Evolutionary conservation across 306 rosid species (phyloP), one percentile per base, ranked within the genome.

Genomic region (Quercus cerris): DNA sequence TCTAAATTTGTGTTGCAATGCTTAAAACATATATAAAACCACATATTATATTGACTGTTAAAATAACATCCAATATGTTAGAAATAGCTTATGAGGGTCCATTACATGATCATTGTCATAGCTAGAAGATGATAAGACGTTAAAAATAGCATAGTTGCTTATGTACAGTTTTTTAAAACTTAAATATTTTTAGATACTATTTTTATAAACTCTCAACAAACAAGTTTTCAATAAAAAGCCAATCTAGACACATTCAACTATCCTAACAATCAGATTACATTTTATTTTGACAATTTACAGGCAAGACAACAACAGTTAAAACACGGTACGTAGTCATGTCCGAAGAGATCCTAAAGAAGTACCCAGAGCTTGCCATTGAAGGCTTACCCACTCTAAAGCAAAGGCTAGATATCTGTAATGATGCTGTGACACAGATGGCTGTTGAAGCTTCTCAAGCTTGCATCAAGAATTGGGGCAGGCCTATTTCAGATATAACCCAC

Each of bases 291-390:
- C 57, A 57, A 27, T 52, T 74, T 46, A 77, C 86, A 93, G 97
- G 98, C 90, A 91, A 91, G 88, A 88, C 98, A 52, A 95, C 99
- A 6, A 91, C 96, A 17, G 98, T 95, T 49, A 93, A 89, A 88
- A 95, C 99, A 22, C 88, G 99, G 78, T 90, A 95, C 1, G 99
- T 95, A 73, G 99, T 93, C 51, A 95, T 95, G 99, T 93, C 93
- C 1, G 97, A 93, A 72, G 97, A 95, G 84, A 88, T 93, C 81
- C 87, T 93, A 18, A 84, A 71, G 56, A 84, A 86, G 77, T 91
- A 87, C 70, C 94, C 94, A 15, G 98, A 88, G 78, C 91, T 95
- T 13, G 84, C 89, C 5, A 11, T 88, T 51, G 98, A 93, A 85
- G 98, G 99, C 58, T 71, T 54, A 8, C 83, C 97, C 3, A 95